Conservation (phyloP, 2,329 filamentous ascomycete genomes). For the Xylariaceae sp. region DNA sequence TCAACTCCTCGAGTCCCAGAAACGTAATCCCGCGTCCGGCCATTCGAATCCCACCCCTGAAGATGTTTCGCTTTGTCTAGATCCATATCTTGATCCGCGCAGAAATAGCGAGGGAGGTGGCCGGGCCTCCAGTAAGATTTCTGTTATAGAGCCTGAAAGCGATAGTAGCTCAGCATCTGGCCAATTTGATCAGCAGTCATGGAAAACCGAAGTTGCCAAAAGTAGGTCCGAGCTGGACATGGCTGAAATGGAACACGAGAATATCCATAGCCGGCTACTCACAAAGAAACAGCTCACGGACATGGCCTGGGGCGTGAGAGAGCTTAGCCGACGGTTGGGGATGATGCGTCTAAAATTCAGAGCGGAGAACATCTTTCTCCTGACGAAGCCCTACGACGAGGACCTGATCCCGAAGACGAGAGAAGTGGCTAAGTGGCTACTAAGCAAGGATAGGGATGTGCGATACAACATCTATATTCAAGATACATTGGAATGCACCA, state of each 20-base stretch:
- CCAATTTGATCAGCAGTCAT: constrained; percentile 52
- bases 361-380: constrained; percentile 75
- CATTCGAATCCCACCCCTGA: constrained; percentile 9
- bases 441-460: constrained; percentile 61
- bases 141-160: constrained; percentile 36
- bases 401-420: constrained; percentile 71
- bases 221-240: constrained; percentile 39
- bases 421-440: constrained; percentile 72
- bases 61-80: constrained; percentile 27
- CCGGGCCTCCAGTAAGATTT: constrained; percentile 1
- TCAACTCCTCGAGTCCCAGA: constrained; percentile 56
- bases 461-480: constrained; percentile 80
- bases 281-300: constrained; percentile 94
- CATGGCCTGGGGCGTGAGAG: constrained; percentile 93
- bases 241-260: constrained; percentile 26
- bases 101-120: constrained; percentile 18
- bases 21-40: constrained; percentile 27
- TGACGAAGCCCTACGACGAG: constrained; percentile 89
- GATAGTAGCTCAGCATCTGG: constrained; percentile 41
- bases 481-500: constrained; percentile 63
- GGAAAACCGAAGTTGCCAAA: constrained; percentile 45
- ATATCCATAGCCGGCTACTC: constrained; percentile 62
- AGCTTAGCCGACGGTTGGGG: constrained; percentile 79
- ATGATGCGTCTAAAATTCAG: constrained; percentile 77
- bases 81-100: constrained; percentile 32